phyloP scores from a whole-genome alignment of 2,329 filamentous ascomycete species.

The Cladophialophora psammophila region DNA sequence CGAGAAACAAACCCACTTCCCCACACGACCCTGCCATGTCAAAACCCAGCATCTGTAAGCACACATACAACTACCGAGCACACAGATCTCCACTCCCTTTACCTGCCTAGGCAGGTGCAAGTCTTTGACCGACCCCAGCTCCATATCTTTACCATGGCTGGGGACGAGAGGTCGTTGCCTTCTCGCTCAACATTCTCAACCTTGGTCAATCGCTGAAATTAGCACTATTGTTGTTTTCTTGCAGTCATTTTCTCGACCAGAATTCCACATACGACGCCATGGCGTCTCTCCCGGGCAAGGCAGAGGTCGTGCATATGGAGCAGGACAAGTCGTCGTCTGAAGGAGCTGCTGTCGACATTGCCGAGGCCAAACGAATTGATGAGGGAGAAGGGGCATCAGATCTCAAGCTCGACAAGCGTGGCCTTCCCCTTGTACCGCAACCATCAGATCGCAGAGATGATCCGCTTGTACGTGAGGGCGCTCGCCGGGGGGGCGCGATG shows the following conservation, averaged over 20 bases:
- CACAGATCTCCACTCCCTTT: constrained; percentile 5
- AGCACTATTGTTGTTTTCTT: not conserved
- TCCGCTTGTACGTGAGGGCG: constrained; percentile 35
- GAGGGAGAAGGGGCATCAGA: constrained; percentile 7
- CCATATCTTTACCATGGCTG: not conserved
- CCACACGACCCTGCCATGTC: constrained; percentile 3
- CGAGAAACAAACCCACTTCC: constrained; percentile 3
- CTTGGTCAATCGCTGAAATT: not conserved
- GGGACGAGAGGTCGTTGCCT: not conserved
- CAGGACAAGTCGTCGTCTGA: constrained; percentile 14
- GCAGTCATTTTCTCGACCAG: not conserved
- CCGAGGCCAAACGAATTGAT: constrained; percentile 9
- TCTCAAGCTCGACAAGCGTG: constrained; percentile 38
- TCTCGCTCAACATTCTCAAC: not conserved
- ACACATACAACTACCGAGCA: constrained; percentile 14
- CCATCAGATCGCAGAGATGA: constrained; percentile 40
- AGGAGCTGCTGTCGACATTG: constrained; percentile 6
- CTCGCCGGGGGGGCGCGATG: constrained; percentile 14
- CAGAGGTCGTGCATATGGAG: constrained; percentile 23
- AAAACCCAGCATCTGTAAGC: not conserved
- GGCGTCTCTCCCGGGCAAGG: constrained; percentile 17
- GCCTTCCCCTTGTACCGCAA: constrained; percentile 41
- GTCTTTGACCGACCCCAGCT: not conserved
- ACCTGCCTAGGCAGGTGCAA: constrained; percentile 7
- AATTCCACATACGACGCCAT: not conserved